phyloP scores from a whole-genome alignment of 2,329 filamentous ascomycete species.

The Claviceps arundinis region DNA sequence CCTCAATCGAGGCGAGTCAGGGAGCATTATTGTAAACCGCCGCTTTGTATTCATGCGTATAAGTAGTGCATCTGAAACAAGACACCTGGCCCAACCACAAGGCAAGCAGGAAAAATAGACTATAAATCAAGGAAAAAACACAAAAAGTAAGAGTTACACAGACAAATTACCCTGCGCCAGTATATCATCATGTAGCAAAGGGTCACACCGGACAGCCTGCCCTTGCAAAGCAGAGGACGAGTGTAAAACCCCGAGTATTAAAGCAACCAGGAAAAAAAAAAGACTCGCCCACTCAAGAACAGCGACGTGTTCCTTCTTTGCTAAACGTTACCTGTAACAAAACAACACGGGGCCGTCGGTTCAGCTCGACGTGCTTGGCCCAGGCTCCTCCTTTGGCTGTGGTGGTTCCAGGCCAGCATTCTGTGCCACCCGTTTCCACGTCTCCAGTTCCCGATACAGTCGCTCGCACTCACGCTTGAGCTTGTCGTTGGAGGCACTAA shows the following conservation, averaged over 20 bases:
- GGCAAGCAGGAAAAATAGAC: not conserved
- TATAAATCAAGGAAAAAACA: not conserved
- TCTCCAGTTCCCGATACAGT: slow-evolving; percentile 63
- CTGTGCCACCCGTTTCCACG: slow-evolving; percentile 60
- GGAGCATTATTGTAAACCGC: not conserved
- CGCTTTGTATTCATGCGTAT: not conserved
- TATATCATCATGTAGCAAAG: not conserved
- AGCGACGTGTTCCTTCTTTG: not conserved
- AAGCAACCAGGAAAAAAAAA: not conserved
- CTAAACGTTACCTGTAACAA: too few relatives aligned
- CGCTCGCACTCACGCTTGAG: slow-evolving; percentile 69
- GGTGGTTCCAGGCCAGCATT: slow-evolving; percentile 40
- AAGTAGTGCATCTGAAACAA: not conserved
- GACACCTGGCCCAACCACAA: not conserved
- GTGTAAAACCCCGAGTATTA: too few relatives aligned
- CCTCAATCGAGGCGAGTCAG: too few relatives aligned
- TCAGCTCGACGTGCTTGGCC: slow-evolving; percentile 16
- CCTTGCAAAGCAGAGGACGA: not conserved
- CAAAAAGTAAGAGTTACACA: not conserved
- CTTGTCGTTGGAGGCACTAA: slow-evolving; percentile 78
- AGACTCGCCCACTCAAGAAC: not conserved
- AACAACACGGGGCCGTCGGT: slow-evolving; percentile 8
- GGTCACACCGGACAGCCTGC: not conserved
- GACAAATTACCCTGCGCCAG: not conserved
- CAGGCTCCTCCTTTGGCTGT: slow-evolving; percentile 24